Percentiles rank a stretch among this genome's conserved stretches.
These are phyloP conservation scores for Colletotrichum australisinense DNA, from an alignment of 2,329 filamentous ascomycete genomes.

Conservation along the genomic window DNA sequence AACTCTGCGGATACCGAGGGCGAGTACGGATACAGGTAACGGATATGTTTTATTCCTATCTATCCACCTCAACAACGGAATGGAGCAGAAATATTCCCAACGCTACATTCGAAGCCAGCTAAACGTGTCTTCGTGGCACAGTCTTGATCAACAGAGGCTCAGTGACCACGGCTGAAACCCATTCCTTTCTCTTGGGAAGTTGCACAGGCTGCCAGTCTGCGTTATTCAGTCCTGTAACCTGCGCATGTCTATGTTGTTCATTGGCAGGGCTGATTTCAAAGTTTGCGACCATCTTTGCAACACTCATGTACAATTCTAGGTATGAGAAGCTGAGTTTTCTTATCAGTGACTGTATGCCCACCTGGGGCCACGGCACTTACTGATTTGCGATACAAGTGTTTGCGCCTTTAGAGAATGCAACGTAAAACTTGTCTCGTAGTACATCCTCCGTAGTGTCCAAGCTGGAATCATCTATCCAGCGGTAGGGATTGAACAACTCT, in stretches of 20 bases:
- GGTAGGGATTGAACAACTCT: slow-evolving; percentile 40
- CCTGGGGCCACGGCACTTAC: slow-evolving; percentile 33
- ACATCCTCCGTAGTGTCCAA: slow-evolving; percentile 26
- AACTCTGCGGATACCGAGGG: no score
- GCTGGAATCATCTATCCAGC: slow-evolving; percentile 39
- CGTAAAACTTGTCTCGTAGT: slow-evolving; percentile 42
- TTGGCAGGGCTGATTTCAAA: background rate
- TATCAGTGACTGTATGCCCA: accelerated
- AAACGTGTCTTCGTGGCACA: background rate
- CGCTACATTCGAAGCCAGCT: no score
- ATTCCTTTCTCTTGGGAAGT: slow-evolving; percentile 38
- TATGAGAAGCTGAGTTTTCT: slow-evolving; percentile 8
- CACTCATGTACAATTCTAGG: background rate
- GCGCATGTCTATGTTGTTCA: background rate
- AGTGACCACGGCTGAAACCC: slow-evolving; percentile 38
- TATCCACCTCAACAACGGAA: no score
- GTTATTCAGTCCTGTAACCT: background rate
- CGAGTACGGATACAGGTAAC: no score
- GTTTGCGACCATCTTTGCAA: background rate
- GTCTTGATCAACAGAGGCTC: background rate
- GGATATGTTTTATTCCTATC: no score
- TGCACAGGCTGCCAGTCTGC: slow-evolving; percentile 36
- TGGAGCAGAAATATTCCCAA: no score
- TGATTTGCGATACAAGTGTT: slow-evolving; percentile 43
- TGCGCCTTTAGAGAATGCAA: slow-evolving; percentile 44